Conservation (phyloP, 305 asterid species). For the Solanum chacoense region DNA sequence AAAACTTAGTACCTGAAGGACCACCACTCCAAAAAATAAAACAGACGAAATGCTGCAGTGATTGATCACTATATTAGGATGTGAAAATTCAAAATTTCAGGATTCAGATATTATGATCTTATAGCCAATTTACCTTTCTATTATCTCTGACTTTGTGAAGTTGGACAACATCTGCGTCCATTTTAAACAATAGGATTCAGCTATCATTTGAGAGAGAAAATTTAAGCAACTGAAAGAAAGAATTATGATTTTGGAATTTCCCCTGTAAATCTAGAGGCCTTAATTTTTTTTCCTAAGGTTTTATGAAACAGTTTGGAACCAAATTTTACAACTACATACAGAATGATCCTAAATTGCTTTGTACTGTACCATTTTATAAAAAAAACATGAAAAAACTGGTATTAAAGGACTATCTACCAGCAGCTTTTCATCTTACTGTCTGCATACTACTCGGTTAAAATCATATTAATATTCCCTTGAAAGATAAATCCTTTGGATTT, state of each 20-base stretch:
- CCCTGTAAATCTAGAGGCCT: background rate
- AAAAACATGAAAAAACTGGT: background rate
- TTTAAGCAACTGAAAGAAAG: conserved; percentile 4
- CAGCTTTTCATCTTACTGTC: background rate
- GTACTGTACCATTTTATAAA: background rate
- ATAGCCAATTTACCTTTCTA: conserved; percentile 49
- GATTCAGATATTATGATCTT: background rate
- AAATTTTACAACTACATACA: background rate
- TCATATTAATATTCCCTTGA: background rate
- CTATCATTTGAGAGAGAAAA: background rate
- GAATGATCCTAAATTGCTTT: background rate
- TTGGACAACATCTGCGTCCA: conserved; percentile 51
- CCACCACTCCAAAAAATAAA: background rate
- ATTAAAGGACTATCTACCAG: background rate
- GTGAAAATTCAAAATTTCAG: background rate
- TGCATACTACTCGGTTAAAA: background rate
- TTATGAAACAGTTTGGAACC: background rate
- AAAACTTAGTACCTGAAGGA: background rate
- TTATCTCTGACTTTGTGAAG: conserved; percentile 61
- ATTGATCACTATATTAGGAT: conserved; percentile 3
- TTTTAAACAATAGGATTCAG: conserved; percentile 17
- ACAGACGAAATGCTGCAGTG: background rate
- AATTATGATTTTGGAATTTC: background rate
- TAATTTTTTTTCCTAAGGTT: background rate
- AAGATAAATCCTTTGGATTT: background rate